A percentile compares a stretch with the other conserved stretches of the same genome.
Evolutionary conservation across 75 land plant genomes (phyloP).

Genomic region (Gnetum montanum): DNA sequence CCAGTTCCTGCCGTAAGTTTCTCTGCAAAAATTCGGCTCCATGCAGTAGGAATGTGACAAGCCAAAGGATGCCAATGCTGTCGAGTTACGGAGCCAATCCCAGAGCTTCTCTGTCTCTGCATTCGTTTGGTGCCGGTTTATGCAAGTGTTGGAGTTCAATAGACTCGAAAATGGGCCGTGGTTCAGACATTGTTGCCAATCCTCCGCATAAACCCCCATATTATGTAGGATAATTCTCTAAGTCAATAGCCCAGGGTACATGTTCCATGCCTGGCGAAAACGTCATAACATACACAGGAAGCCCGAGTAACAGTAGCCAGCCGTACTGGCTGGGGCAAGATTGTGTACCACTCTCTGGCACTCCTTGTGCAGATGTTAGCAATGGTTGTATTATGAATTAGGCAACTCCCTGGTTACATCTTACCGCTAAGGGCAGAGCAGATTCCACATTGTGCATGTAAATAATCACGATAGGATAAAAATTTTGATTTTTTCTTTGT

Average conservation of each 20-base stretch:
- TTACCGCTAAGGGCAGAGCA: conserved; percentile 36
- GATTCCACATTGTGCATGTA: conserved; percentile 50
- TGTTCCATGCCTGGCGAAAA: conserved; percentile 24
- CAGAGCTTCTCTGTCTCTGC: no score
- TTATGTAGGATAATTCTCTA: conserved; percentile 17
- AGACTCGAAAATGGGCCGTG: no score
- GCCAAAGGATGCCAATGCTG: no score
- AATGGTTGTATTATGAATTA: conserved; percentile 14
- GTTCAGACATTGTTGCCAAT: conserved; percentile 18
- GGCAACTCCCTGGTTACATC: conserved; percentile 73
- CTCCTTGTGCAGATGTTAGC: conserved; percentile 24
- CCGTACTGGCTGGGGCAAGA: conserved; percentile 44
- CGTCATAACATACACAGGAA: conserved; percentile 22
- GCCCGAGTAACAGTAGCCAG: conserved; percentile 35
- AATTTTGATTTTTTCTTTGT: conserved; percentile 13
- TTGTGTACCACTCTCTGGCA: conserved; percentile 24
- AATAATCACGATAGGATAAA: conserved; percentile 39
- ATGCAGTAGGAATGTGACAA: no score
- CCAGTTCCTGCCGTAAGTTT: no score
- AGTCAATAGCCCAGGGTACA: conserved; percentile 22
- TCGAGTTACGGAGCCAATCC: no score
- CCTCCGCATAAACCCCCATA: conserved; percentile 14
- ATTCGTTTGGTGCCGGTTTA: no score
- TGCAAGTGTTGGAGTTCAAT: no score
- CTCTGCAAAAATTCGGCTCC: no score